Percentiles rank a stretch among this genome's conserved stretches.
Evolutionary conservation across 257 asterid species (phyloP).

Genomic region (Petunia axillaris): DNA sequence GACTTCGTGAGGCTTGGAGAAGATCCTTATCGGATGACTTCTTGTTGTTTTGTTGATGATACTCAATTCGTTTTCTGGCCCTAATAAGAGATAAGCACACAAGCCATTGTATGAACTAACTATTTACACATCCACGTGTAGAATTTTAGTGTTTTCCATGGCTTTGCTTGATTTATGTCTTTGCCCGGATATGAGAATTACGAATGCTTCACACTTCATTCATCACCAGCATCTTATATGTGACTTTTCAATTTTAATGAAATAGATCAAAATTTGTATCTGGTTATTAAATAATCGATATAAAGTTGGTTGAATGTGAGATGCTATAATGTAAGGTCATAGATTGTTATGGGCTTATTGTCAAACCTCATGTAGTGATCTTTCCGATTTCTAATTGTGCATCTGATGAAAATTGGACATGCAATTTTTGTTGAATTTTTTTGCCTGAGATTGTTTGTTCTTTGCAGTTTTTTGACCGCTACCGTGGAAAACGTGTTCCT

Average conservation of each 20-base stretch:
- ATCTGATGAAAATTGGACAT: background rate
- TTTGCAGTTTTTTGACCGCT: slow-evolving; percentile 79
- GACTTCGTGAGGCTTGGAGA: background rate
- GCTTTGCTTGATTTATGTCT: background rate
- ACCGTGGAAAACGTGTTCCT: slow-evolving; percentile 81
- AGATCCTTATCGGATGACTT: background rate
- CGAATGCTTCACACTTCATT: background rate
- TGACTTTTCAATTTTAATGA: background rate
- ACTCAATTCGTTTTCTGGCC: background rate
- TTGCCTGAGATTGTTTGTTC: background rate
- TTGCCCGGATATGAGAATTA: background rate
- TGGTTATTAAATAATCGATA: background rate
- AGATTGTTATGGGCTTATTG: background rate
- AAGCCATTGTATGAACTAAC: background rate
- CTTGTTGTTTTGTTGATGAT: background rate
- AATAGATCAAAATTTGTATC: slow-evolving; percentile 9
- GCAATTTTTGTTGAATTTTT: background rate
- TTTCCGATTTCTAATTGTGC: background rate
- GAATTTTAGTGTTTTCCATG: background rate
- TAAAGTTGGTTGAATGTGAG: background rate
- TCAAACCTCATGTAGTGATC: background rate
- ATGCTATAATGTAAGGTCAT: background rate
- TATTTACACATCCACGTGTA: background rate
- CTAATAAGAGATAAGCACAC: background rate
- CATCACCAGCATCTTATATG: slow-evolving; percentile 9